These are phyloP conservation scores for Rhododendron griersonianum DNA, from an alignment of 148 eudicot genomes.

Conservation along the genomic window DNA sequence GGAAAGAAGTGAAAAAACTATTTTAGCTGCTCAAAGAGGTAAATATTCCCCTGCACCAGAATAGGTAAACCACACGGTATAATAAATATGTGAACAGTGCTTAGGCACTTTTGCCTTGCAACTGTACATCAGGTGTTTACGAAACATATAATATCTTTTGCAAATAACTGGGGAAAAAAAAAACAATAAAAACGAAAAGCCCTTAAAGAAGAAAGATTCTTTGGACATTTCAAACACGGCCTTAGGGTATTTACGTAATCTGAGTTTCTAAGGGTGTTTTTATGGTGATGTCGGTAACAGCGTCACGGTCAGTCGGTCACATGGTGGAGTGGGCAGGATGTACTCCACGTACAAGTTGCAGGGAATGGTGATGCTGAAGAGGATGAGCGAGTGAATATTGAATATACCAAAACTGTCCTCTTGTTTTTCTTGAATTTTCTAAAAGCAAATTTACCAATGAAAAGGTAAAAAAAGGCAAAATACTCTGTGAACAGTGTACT, in stretches of 20 bases:
- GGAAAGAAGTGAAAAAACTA: too few relatives aligned
- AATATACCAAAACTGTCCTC: neutral
- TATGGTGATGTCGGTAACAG: neutral
- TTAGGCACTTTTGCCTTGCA: too few relatives aligned
- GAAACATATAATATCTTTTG: too few relatives aligned
- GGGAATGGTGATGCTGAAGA: neutral
- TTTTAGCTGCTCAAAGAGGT: too few relatives aligned
- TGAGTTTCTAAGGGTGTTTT: neutral
- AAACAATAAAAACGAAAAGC: neutral
- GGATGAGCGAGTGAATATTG: neutral
- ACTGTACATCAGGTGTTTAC: too few relatives aligned
- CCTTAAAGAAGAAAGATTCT: neutral
- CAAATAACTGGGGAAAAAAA: too few relatives aligned
- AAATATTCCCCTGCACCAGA: too few relatives aligned
- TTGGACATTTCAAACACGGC: neutral
- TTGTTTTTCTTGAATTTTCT: neutral
- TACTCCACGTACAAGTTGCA: neutral
- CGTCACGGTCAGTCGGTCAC: neutral
- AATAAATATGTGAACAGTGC: too few relatives aligned
- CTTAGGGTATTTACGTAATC: neutral
- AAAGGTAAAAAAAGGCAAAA: too few relatives aligned
- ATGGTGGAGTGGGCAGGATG: neutral
- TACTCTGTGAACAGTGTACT: too few relatives aligned
- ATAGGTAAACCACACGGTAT: too few relatives aligned
- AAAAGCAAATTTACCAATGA: too few relatives aligned